Evolutionary conservation across 257 asterid genomes (phyloP).

Genomic region (Cynanchum wilfordii): DNA sequence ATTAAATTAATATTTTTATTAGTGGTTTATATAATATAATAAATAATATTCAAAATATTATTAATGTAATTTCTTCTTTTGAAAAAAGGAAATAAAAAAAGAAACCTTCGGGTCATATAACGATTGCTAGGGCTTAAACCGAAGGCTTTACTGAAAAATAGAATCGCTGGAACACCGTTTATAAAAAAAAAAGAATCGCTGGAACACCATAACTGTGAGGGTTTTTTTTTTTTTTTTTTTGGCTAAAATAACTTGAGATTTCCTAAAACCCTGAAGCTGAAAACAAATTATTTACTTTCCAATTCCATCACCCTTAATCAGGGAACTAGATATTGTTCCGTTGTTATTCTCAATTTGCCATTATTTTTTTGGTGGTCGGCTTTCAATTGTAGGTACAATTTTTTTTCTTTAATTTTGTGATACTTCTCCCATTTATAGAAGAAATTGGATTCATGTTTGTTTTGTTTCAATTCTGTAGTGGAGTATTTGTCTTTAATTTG

Average conservation of each 20-base stretch:
- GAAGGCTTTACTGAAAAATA: too few relatives aligned
- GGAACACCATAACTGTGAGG: too few relatives aligned
- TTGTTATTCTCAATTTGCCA: background rate
- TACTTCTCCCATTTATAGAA: background rate
- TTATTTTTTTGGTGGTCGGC: background rate
- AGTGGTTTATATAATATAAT: too few relatives aligned
- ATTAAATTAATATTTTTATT: too few relatives aligned
- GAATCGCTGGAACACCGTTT: too few relatives aligned
- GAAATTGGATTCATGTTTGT: background rate
- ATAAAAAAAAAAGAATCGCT: too few relatives aligned
- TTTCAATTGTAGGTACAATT: background rate
- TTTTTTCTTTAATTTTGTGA: background rate
- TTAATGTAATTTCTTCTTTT: too few relatives aligned
- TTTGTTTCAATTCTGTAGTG: background rate
- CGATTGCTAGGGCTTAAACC: too few relatives aligned
- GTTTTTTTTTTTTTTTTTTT: too few relatives aligned
- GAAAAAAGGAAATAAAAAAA: too few relatives aligned
- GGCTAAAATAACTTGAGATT: background rate
- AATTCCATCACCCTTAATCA: background rate
- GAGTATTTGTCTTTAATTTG: background rate
- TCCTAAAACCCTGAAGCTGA: background rate
- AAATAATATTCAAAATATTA: too few relatives aligned
- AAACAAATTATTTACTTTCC: background rate
- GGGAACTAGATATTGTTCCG: background rate
- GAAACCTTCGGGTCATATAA: too few relatives aligned